Base-by-base conservation (phyloP, 2,329 filamentous ascomycete species). In the Beauveria pseudobassiana region DNA sequence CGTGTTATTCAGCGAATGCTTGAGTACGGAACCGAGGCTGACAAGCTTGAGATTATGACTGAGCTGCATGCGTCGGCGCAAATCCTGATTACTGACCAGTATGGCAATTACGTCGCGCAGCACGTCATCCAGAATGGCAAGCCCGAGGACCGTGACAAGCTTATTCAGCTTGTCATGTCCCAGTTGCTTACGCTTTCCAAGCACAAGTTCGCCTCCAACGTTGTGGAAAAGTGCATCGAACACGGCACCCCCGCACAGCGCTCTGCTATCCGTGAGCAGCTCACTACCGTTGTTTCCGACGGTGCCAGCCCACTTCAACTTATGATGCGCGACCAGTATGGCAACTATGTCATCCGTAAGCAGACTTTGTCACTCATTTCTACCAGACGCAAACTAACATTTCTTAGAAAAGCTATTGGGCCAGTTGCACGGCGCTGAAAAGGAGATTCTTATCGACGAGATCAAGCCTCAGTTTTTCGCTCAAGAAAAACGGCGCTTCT, bases 311-410 rank as follows among this genome's bases (percentile, higher is more conserved):
- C 87, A n/a, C 77, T 98, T 43, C 82, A 88, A 64, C 80, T 83
- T 24, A 81, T 97, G 75, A 92, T 97, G 82, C 90, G 88, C 66
- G 93, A 99, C 71, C 89, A 91, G 65, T 98, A 88, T 72, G 95
- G 91, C 63, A 99, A 99, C 74, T 99, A 98, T 72, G 93, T 98
- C 6, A 89, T 98, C 64, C 93, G 92, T 96, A 85, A 86, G 91
- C 74, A 14, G 9, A 3, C 24, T 18, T 34, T 12, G 18, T 43
- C 24, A 38, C 12, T 16, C 86, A 28, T n/a, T 24, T 12, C 49
- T 54, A 22, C n/a, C 24, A n/a, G 14, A 18, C 48, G 22, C 42
- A 5, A 42, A 49, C 67, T 70, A 63, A 70, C 62, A 18, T 18
- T 24, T 18, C 24, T 38, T 71, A 96, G 91, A 97, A 77, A 96